Conservation (phyloP, 345 rosid genomes). For the Gynandropsis gynandra region DNA sequence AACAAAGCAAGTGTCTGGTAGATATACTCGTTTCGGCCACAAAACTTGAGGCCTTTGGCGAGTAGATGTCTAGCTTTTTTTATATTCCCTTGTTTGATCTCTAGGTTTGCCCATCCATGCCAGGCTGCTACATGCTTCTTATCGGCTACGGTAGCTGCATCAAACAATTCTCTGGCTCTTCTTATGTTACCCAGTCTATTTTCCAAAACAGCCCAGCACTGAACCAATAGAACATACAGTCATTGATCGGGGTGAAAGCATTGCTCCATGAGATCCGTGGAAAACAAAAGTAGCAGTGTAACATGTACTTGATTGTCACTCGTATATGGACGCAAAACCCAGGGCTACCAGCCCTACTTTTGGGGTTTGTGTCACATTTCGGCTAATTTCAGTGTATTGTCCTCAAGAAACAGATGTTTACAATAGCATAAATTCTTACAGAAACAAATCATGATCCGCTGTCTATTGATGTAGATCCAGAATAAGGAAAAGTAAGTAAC, state of each 20-base stretch:
- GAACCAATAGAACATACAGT: slow-evolving; percentile 21
- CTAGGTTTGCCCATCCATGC: slow-evolving; percentile 99
- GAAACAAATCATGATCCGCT: too few relatives aligned
- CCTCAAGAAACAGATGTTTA: too few relatives aligned
- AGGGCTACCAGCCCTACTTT: too few relatives aligned
- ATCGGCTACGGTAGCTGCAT: slow-evolving; percentile 95
- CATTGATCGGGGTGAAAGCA: not conserved
- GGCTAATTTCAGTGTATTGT: too few relatives aligned
- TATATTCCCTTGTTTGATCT: slow-evolving; percentile 81
- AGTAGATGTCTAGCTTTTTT: slow-evolving; percentile 92
- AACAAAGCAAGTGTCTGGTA: slow-evolving; percentile 82
- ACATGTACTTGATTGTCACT: not conserved
- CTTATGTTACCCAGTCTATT: slow-evolving; percentile 70
- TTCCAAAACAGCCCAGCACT: slow-evolving; percentile 99
- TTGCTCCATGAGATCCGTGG: slow-evolving; percentile 1
- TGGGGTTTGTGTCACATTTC: too few relatives aligned
- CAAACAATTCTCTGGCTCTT: slow-evolving; percentile 85
- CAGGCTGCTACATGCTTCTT: slow-evolving; percentile 86
- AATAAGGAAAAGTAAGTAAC: too few relatives aligned
- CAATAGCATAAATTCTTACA: too few relatives aligned
- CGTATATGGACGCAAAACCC: too few relatives aligned
- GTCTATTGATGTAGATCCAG: too few relatives aligned
- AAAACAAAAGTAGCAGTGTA: not conserved
- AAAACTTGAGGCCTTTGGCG: slow-evolving; percentile 73
- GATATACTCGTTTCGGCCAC: slow-evolving; percentile 88